Percentiles rank a stretch among this genome's conserved stretches.
phyloP scores from a whole-genome alignment of 495 filamentous ascomycete species.

The Penicillium salamii region DNA sequence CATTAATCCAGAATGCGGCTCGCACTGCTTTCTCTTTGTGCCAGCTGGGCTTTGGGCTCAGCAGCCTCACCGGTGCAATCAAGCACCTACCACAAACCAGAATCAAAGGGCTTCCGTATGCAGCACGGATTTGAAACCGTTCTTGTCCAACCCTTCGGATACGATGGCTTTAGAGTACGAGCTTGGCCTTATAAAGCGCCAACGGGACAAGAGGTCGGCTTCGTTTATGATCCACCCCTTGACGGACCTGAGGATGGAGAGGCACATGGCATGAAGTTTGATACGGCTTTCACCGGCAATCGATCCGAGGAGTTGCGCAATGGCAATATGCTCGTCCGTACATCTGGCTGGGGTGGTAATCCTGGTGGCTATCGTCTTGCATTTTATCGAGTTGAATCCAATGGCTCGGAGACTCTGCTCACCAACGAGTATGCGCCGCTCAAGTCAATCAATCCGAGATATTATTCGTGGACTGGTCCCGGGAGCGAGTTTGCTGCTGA shows the following conservation, averaged over 20 bases:
- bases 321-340: slow-evolving; percentile 27
- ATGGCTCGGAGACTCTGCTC: slow-evolving; percentile 26
- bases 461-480: slow-evolving; percentile 24
- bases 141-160: slow-evolving; percentile 30
- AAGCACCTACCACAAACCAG: slow-evolving; percentile 13
- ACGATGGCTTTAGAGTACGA: slow-evolving; percentile 30
- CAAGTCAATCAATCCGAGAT: slow-evolving; percentile 28
- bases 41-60: neutral
- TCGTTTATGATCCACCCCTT: slow-evolving; percentile 29
- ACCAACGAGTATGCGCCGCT: slow-evolving; percentile 32
- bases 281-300: slow-evolving; percentile 19
- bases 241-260: slow-evolving; percentile 26
- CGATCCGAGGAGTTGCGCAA: slow-evolving; percentile 20
- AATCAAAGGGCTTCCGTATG: slow-evolving; percentile 25
- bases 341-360: slow-evolving; percentile 25
- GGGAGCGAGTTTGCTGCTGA: slow-evolving; percentile 26
- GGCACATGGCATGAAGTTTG: slow-evolving; percentile 21
- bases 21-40: neutral
- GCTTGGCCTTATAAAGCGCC: slow-evolving; percentile 29
- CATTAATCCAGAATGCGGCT: slow-evolving; percentile 7
- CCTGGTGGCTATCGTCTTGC: slow-evolving; percentile 26
- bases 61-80: slow-evolving; percentile 1
- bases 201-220: slow-evolving; percentile 23
- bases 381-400: slow-evolving; percentile 21
- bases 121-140: slow-evolving; percentile 30